Percentiles rank a stretch among this genome's conserved stretches.
Evolutionary conservation across 208 protist genomes (phyloP).

Genomic region (Trypanosoma vivax): DNA sequence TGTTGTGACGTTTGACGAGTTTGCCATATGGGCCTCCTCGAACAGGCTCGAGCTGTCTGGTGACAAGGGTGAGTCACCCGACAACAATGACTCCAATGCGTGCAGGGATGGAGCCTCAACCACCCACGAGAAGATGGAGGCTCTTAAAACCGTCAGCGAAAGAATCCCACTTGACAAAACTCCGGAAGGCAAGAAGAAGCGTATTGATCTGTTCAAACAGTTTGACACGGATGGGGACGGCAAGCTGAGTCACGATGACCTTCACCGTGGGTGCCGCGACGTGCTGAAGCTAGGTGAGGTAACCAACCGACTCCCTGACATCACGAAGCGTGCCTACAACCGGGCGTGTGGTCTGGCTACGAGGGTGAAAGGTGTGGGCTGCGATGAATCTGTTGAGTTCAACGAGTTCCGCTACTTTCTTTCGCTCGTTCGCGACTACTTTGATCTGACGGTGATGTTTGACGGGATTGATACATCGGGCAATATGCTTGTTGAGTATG

Average conservation of each 20-base stretch:
- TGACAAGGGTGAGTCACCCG: conserved; percentile 32
- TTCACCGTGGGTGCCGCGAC: conserved; percentile 41
- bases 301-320: conserved; percentile 49
- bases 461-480: conserved; percentile 74
- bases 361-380: conserved; percentile 23
- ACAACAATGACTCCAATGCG: too few relatives aligned
- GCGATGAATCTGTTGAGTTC: conserved; percentile 48
- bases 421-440: conserved; percentile 38
- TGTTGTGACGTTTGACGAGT: conserved; percentile 75
- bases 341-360: conserved; percentile 56
- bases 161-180: conserved; percentile 24
- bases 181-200: conserved; percentile 23
- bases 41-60: conserved; percentile 55
- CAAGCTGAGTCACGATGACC: conserved; percentile 54
- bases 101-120: conserved; percentile 24
- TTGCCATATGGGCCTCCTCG: conserved; percentile 51
- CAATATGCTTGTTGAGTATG: conserved; percentile 51
- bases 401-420: conserved; percentile 78
- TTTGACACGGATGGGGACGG: conserved; percentile 56
- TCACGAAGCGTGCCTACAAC: conserved; percentile 77
- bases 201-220: conserved; percentile 63
- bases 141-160: conserved; percentile 33
- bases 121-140: conserved; percentile 30
- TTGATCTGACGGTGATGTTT: conserved; percentile 76
- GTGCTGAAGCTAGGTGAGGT: conserved; percentile 55